phyloP scores from a whole-genome alignment of 2,329 filamentous ascomycete genomes.

The Pestalotiopsis sp. region DNA sequence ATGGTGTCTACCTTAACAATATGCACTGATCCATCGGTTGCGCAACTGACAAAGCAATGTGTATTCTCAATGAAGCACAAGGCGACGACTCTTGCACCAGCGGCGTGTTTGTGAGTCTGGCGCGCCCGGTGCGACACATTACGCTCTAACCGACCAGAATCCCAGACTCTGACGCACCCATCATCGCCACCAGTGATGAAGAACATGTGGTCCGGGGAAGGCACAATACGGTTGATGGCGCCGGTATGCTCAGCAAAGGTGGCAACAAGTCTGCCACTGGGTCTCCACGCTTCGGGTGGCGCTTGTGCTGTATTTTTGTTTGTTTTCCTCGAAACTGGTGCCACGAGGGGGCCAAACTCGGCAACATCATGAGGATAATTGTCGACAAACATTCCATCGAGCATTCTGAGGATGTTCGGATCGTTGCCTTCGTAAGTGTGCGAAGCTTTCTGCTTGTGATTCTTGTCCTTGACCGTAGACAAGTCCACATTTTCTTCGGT shows the following conservation, averaged over 20 bases:
- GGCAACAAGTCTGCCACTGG: slow-evolving; percentile 81
- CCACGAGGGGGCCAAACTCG: slow-evolving; percentile 81
- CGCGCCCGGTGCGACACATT: slow-evolving; percentile 88
- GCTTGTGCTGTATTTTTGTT: slow-evolving; percentile 54
- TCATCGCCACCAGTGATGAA: slow-evolving; percentile 95
- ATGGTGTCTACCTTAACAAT: slow-evolving; percentile 77
- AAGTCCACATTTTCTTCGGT: slow-evolving; percentile 34
- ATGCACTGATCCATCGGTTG: slow-evolving; percentile 86
- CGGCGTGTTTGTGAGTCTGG: slow-evolving; percentile 78
- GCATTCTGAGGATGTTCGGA: slow-evolving; percentile 67
- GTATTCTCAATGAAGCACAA: slow-evolving; percentile 93
- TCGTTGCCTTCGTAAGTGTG: slow-evolving; percentile 88
- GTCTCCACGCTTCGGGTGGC: slow-evolving; percentile 73
- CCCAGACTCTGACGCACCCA: slow-evolving; percentile 90
- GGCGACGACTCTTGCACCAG: slow-evolving; percentile 74
- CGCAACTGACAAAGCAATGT: slow-evolving; percentile 90
- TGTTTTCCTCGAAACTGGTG: slow-evolving; percentile 59
- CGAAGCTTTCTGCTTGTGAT: slow-evolving; percentile 59
- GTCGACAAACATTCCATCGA: slow-evolving; percentile 84
- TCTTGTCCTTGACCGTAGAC: slow-evolving; percentile 41
- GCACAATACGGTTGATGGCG: slow-evolving; percentile 78
- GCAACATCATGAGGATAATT: slow-evolving; percentile 68
- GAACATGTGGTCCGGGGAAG: slow-evolving; percentile 89
- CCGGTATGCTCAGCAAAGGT: slow-evolving; percentile 87
- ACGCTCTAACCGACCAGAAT: slow-evolving; percentile 84